A percentile compares a stretch with the other conserved stretches of the same genome.
These are phyloP conservation scores for Ichthyophthirius multifiliis DNA, from an alignment of 169 alveolate species.

Conservation along the genomic window DNA sequence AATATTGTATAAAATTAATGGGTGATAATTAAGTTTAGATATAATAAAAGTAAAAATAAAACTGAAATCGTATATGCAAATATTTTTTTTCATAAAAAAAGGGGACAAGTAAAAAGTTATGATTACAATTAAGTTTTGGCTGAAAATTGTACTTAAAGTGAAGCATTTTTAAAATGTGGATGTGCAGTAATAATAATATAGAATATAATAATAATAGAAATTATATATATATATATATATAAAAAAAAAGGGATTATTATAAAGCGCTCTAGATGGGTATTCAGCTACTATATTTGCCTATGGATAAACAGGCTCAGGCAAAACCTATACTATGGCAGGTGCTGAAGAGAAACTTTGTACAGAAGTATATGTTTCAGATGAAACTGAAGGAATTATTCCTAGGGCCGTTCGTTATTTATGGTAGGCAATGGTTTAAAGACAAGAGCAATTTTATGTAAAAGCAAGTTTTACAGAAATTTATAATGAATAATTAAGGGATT, in stretches of 20 bases:
- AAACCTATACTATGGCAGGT: slow-evolving; percentile 77
- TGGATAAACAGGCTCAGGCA: slow-evolving; percentile 80
- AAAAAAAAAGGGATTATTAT: slow-evolving; percentile 13
- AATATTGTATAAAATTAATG: slow-evolving; percentile 32
- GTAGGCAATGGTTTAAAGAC: slow-evolving; percentile 66
- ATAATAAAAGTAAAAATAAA: slow-evolving; percentile 15
- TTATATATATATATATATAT: background rate
- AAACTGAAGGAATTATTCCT: slow-evolving; percentile 83
- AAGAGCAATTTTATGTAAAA: slow-evolving; percentile 80
- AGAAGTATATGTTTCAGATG: slow-evolving; percentile 76
- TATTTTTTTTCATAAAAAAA: slow-evolving; percentile 7
- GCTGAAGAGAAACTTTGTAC: slow-evolving; percentile 77
- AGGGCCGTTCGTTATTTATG: slow-evolving; percentile 78
- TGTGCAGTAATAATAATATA: slow-evolving; percentile 12
- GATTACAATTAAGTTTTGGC: slow-evolving; percentile 57
- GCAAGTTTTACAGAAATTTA: slow-evolving; percentile 83
- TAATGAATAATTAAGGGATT: slow-evolving; percentile 82
- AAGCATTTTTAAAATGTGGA: slow-evolving; percentile 48
- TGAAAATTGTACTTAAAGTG: slow-evolving; percentile 49
- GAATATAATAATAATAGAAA: background rate
- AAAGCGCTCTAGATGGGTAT: slow-evolving; percentile 52
- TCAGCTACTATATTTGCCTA: slow-evolving; percentile 72
- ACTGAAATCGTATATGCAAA: background rate
- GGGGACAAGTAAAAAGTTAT: slow-evolving; percentile 45
- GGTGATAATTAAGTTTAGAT: slow-evolving; percentile 43